These are phyloP conservation scores for Chaetomium cochliodes DNA, from an alignment of 495 filamentous ascomycete genomes.

Conservation along the genomic window DNA sequence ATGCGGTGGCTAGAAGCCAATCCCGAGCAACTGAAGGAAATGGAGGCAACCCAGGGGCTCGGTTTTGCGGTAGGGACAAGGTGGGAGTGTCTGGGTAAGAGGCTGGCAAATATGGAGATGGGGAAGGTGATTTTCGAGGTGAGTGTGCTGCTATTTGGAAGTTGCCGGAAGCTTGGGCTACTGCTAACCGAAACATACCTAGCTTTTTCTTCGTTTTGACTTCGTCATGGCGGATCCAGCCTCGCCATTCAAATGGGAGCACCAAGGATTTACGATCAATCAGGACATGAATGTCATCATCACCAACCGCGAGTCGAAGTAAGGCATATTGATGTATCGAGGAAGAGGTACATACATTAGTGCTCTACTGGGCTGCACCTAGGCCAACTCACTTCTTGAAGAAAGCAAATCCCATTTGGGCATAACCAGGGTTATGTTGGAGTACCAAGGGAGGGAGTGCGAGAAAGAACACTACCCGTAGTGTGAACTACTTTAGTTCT, in stretches of 20 bases:
- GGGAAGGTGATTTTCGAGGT: conserved; percentile 1
- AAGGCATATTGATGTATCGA: no score
- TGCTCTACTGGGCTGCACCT: no score
- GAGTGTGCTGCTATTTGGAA: background rate
- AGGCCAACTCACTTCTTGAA: no score
- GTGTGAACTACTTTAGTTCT: no score
- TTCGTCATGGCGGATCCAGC: background rate
- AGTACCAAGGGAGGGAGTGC: no score
- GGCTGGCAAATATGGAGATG: background rate
- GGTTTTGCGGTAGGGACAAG: background rate
- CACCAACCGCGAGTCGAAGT: background rate
- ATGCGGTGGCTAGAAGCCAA: background rate
- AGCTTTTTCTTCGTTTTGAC: conserved; percentile 1
- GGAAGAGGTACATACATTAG: no score
- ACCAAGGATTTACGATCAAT: background rate
- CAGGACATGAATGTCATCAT: background rate
- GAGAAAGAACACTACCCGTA: no score
- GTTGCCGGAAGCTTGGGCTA: background rate
- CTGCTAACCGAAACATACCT: background rate
- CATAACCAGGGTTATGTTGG: no score
- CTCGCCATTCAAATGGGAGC: background rate
- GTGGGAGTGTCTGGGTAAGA: conserved; percentile 7
- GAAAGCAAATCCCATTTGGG: no score
- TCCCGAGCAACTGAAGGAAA: background rate
- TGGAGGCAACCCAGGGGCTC: background rate